Evolutionary conservation across 2,329 filamentous ascomycete genomes (phyloP).

Genomic region (Trichoderma afroharzianum): DNA sequence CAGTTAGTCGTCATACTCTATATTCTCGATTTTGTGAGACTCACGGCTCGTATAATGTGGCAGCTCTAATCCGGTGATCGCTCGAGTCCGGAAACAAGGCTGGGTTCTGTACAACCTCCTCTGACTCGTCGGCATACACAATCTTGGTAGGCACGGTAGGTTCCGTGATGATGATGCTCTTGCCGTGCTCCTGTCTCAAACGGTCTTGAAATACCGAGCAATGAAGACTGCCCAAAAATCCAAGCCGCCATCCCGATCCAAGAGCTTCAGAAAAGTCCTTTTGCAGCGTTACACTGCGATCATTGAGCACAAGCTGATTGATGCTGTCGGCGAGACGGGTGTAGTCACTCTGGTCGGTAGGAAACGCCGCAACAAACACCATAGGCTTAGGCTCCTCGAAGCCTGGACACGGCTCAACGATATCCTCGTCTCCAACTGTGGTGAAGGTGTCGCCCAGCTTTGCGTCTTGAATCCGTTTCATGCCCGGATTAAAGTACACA

Average conservation of each 20-base stretch:
- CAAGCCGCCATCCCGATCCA: conserved; percentile 88
- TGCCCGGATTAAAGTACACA: conserved; percentile 94
- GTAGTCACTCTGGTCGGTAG: conserved; percentile 86
- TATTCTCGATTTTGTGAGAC: conserved; percentile 18
- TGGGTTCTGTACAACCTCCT: conserved; percentile 79
- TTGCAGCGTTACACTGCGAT: conserved; percentile 87
- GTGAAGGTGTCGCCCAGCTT: conserved; percentile 97
- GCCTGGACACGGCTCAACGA: conserved; percentile 78
- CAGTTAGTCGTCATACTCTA: background rate
- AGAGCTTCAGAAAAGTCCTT: conserved; percentile 94
- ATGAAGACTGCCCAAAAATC: conserved; percentile 93
- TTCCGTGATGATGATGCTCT: conserved; percentile 93
- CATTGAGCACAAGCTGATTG: conserved; percentile 87
- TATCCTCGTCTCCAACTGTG: conserved; percentile 68
- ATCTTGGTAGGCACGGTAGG: conserved; percentile 92
- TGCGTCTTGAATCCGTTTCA: conserved; percentile 94
- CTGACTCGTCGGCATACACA: conserved; percentile 70
- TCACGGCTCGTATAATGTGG: conserved; percentile 50
- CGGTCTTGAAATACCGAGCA: conserved; percentile 99
- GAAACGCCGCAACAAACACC: conserved; percentile 97
- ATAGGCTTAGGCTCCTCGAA: conserved; percentile 98
- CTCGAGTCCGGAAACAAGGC: conserved; percentile 76
- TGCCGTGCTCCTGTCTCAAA: conserved; percentile 87
- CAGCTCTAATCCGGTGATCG: conserved; percentile 42
- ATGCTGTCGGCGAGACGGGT: conserved; percentile 89